Evolutionary conservation across 805 yeast genomes (phyloP), one percentile per base, ranked within the genome.

Genomic region (Cyberlindnera subsufficiens): DNA sequence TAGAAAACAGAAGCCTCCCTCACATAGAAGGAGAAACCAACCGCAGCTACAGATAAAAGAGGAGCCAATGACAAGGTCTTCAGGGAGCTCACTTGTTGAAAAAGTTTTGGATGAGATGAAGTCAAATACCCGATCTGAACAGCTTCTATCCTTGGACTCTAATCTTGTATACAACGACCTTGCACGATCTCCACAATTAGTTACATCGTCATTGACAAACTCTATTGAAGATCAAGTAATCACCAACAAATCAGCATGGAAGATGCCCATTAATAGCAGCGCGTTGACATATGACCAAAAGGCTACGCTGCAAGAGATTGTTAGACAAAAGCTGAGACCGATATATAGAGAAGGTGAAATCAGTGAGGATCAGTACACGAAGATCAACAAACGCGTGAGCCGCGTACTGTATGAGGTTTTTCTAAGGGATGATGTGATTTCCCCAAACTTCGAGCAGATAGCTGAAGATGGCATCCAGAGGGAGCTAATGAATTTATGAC

Each of bases 371-470:
- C 66, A 67, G 39, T 86, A 80, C 56, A 82, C 87, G 3, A 59
- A 58, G 14, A 69, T 85, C 42, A 86, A 86, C 61, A 77, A 75
- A 62, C 63, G 63, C 3, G 79, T 84, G 6, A 82, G 90, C 13
- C 68, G 86, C 40, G 64, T 65, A 35, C 58, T 84, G 16, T 86
- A 86, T 56, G 61, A 62, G 16, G 54, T 59, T 10, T 61, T 65
- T 8, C 38, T 50, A 7, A 46, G 50, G 16, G 46, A 44, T 22
- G 20, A 35, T 15, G 34, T 38, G 13, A 35, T 33, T 1, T 16
- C 38, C 15, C 40, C 40, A 8, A 48, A 47, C 30, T 49, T 48
- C 25, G 54, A 52, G 18, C 35, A 35, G n/a, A 33, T 57, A 19
- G 60, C 61, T 2, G 45, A 46, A 11, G 30, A 36, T 18, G 45